These are phyloP conservation scores for Gautieria morchelliformis DNA, from an alignment of 768 basidiomycete species.

Conservation along the genomic window DNA sequence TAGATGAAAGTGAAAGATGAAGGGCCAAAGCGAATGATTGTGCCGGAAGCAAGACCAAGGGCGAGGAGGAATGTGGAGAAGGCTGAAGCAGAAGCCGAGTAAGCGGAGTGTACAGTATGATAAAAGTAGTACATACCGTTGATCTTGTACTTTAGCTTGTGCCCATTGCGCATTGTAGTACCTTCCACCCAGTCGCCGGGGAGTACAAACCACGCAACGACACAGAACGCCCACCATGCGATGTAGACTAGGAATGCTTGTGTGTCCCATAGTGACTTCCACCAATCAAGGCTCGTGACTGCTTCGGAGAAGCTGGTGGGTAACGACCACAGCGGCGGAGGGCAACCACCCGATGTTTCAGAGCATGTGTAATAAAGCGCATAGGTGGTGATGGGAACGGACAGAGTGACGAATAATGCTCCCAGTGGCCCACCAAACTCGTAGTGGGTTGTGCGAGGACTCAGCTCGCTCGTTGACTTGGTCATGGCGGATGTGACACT, in stretches of 20 bases:
- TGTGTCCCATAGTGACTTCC: constrained; percentile 73
- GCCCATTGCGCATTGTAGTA: constrained; percentile 61
- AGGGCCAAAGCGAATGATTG: constrained; percentile 66
- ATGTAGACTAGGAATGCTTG: constrained; percentile 69
- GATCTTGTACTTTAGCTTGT: constrained; percentile 79
- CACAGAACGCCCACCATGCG: constrained; percentile 85
- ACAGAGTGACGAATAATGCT: constrained; percentile 57
- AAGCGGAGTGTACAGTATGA: not conserved
- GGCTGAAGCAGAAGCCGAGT: constrained; percentile 33
- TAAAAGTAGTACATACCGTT: constrained; percentile 54
- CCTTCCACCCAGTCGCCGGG: constrained; percentile 70
- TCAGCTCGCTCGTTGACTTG: constrained; percentile 25
- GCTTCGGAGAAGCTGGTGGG: constrained; percentile 36
- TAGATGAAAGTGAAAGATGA: constrained; percentile 82
- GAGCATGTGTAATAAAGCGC: constrained; percentile 72
- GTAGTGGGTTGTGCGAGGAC: constrained; percentile 62
- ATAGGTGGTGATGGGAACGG: constrained; percentile 65
- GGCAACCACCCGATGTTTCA: constrained; percentile 61
- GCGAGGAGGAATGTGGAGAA: constrained; percentile 81
- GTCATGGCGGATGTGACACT: not conserved
- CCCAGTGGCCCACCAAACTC: constrained; percentile 82
- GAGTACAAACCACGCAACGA: constrained; percentile 71
- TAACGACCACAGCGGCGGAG: constrained; percentile 37
- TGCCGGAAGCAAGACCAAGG: constrained; percentile 60
- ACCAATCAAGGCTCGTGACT: constrained; percentile 46